phyloP scores from a whole-genome alignment of 2,329 filamentous ascomycete species.

The Penicillium freii region DNA sequence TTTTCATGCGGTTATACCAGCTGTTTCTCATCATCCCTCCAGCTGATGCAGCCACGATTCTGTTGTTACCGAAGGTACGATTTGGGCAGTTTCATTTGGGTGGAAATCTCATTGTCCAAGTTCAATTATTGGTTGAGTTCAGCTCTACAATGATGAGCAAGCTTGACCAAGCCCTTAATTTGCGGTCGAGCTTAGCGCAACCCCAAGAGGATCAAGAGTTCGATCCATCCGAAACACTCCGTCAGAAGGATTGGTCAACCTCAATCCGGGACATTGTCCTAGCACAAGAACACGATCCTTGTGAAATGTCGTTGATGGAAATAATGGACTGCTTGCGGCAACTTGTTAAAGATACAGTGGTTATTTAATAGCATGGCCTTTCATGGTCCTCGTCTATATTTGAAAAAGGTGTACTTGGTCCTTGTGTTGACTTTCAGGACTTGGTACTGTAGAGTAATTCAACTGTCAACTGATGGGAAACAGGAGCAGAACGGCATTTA shows the following conservation, averaged over 20 bases:
- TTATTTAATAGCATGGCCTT: background rate
- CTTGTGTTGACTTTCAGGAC: background rate
- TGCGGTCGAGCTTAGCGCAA: background rate
- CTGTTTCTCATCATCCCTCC: slow-evolving; percentile 17
- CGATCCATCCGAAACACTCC: background rate
- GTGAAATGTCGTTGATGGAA: slow-evolving; percentile 14
- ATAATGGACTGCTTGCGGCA: slow-evolving; percentile 16
- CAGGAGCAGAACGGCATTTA: background rate
- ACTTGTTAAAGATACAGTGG: slow-evolving; percentile 8
- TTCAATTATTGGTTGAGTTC: slow-evolving; percentile 14
- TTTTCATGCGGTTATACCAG: slow-evolving; percentile 21
- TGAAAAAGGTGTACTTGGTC: background rate
- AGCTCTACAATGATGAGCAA: slow-evolving; percentile 13
- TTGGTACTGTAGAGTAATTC: background rate
- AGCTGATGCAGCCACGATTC: slow-evolving; percentile 8
- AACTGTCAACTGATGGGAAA: background rate
- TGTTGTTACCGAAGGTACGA: slow-evolving; percentile 12
- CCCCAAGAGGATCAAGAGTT: background rate
- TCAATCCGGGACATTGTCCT: slow-evolving; percentile 15
- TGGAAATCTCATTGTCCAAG: slow-evolving; percentile 8
- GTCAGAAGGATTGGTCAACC: background rate
- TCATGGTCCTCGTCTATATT: background rate
- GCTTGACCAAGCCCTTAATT: slow-evolving; percentile 12
- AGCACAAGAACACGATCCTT: slow-evolving; percentile 10
- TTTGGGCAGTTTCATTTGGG: slow-evolving; percentile 13